Base-by-base conservation (phyloP, 345 rosid species). In the Eucalyptus viminalis region DNA sequence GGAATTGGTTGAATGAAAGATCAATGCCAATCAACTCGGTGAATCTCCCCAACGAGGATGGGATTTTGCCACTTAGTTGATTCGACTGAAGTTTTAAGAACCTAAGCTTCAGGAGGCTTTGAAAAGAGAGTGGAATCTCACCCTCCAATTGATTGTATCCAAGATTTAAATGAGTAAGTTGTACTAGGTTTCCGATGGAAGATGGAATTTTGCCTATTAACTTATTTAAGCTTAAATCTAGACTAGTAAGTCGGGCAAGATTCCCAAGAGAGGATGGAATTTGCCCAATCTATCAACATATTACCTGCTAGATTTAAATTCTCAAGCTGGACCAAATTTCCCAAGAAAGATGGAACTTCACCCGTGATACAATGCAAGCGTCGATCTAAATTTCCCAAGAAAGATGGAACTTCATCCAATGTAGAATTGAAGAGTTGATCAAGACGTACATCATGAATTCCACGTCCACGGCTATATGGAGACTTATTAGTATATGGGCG, bases 61-160 rank as follows among this genome's bases (percentile, higher is more conserved):
- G 92, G 3, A 90, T 80, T 27, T n/a, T 29, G 9, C 92, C 91
- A 11, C 80, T 56, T 4, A 92, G 14, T 51, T 88, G 62, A 40
- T 92, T 91, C 5, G 5, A 24, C 8, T 2, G 2, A 16, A 91
- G n/a, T 11, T 6, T 31, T 27, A 90, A 47, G 4, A 2, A 1
- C 11, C 29, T 1, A 8, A 92, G 89, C 24, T 87, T 53, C 12
- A 56, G 11, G 19, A 90, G 86, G n/a, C 51, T 91, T 72, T 10
- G 6, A 6, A 92, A 76, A 24, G 13, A 47, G 29, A 60, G 5
- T 24, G 89, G 88, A 43, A 88, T 85, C 9, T 51, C 51, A 13
- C 92, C 92, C 1, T 11, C 29, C 13, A 89, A 86, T 25, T 69
- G 49, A 76, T 89, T 89, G 16, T 4, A 4, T 25, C 8, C n/a